Base-by-base conservation (phyloP, 371 early-diverging fungal species). In the Fennellomyces sp. region DNA sequence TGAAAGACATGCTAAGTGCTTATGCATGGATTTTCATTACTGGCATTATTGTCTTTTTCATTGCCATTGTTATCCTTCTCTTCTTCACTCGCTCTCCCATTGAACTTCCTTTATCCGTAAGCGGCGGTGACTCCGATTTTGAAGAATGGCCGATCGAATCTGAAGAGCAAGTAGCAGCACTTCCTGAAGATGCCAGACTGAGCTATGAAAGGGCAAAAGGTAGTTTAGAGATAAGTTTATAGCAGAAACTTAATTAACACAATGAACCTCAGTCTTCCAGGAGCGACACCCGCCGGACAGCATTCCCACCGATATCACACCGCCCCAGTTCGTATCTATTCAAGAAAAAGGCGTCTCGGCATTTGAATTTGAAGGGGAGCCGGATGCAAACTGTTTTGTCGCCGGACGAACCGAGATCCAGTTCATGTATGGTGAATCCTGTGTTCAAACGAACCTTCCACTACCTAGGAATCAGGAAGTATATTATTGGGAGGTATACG, bases 301-400 rank as follows among this genome's bases (percentile, higher is more conserved):
- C 45, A 66, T 87, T 28, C 78, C 83, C 25, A 88, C 88, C 1
- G 84, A 85, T 45, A 84, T 89, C 38, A 87, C 87, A 4, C 70
- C 80, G 41, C 80, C 86, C 5, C 88, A 88, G 55, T 67, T 78
- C 36, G 62, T 82, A 15, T 81, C 84, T n/a, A 91, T 93, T 51
- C 88, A 88, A 66, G 93, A 93, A 66, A 90, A 91, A 70, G 93
- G 93, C 51, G 92, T 93, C 2, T 85, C 85, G 28, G 93, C 93
- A 12, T 93, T 91, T 87, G 88, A 91, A 67, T 91, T 93, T 76
- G 89, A 84, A 49, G 81, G 87, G 45, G 85, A 90, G 13, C 80
- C 84, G 41, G 84, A 84, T 25, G 72, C 84, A 27, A 87, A 85
- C 57, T 78, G 82, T n/a, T 83, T 88, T 75, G 87, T 90, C 5